Base-by-base conservation (phyloP, 805 yeast species). In the Cyberlindnera samutprakarnensis region DNA sequence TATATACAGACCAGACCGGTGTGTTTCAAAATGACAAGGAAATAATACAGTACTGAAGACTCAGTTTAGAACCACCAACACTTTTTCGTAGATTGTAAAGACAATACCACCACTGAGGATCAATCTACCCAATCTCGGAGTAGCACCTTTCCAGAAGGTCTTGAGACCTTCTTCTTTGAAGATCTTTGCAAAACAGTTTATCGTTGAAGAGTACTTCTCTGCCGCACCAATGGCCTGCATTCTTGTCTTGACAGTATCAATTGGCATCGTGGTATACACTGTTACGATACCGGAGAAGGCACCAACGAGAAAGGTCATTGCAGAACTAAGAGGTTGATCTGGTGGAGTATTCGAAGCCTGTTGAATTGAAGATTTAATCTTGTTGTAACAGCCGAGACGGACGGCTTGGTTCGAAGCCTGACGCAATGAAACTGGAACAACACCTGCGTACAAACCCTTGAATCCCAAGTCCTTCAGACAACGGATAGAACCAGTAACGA, bases 121-220 rank as follows among this genome's bases (percentile, higher is more conserved):
- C 53, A 90, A 69, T 48, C 98, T 74, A 6, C 97, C 97, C 39
- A 90, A 65, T 53, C 98, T 72, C 28, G 98, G 97, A 2, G 97
- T 92, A 22, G 97, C 95, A 40, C 98, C 98, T 60, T 85, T 85
- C 98, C 98, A 90, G 61, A 87, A 86, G 5, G 96, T 82, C 51
- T 73, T 62, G 42, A 88, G 61, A 8, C 98, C 98, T 61, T 90
- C 98, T 33, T 90, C 80, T 51, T 64, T 78, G 57, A 82, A 80
- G 31, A 92, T 78, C 41, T 72, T 76, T 14, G 61, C 72, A 47
- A 94, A 88, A 59, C 97, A 90, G 59, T 90, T 72, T 25, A 80
- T 14, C 1, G 96, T 88, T 28, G 87, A 74, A 2, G 70, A 55
- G 60, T 90, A 92, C 49, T 69, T 59, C 46, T 69, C 67, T 31